A percentile compares a stretch with the other conserved stretches of the same genome.
Conservation (phyloP, 2,329 filamentous ascomycete genomes). For the Aureobasidium melanogenum region DNA sequence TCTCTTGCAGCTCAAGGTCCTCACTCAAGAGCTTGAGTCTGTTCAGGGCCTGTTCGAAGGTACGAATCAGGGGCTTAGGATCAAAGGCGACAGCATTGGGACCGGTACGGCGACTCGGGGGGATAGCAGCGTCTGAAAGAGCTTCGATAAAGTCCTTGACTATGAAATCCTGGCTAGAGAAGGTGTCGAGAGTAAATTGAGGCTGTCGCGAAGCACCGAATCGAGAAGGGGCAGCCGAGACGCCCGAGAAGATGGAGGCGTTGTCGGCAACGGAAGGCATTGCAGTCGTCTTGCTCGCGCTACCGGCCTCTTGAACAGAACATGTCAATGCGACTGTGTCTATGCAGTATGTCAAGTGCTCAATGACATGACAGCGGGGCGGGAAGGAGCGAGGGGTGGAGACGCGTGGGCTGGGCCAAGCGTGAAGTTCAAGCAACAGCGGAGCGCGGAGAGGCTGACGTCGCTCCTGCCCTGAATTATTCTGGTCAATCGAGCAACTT, state of each 20-base stretch:
- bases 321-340: neutral
- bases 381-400: neutral
- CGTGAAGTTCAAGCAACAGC: neutral
- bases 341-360: neutral
- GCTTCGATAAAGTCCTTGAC: constrained; percentile 96
- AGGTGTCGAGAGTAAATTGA: constrained; percentile 72
- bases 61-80: constrained; percentile 90
- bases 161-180: constrained; percentile 69
- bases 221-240: constrained; percentile 20
- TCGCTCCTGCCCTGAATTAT: constrained; percentile 9
- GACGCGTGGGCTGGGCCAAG: constrained; percentile 4
- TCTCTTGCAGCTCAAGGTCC: constrained; percentile 82
- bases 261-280: constrained; percentile 33
- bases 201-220: constrained; percentile 24
- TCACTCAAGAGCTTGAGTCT: constrained; percentile 65
- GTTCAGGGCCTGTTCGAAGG: constrained; percentile 71
- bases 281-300: constrained; percentile 10
- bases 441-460: neutral
- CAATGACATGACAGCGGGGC: neutral
- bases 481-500: neutral
- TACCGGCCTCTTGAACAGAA: neutral
- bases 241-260: constrained; percentile 32
- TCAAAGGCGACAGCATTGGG: constrained; percentile 55
- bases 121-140: constrained; percentile 75
- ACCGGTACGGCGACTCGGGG: constrained; percentile 66